Conservation (phyloP, 2,329 filamentous ascomycete genomes). For the Harringtonia lauricola region DNA sequence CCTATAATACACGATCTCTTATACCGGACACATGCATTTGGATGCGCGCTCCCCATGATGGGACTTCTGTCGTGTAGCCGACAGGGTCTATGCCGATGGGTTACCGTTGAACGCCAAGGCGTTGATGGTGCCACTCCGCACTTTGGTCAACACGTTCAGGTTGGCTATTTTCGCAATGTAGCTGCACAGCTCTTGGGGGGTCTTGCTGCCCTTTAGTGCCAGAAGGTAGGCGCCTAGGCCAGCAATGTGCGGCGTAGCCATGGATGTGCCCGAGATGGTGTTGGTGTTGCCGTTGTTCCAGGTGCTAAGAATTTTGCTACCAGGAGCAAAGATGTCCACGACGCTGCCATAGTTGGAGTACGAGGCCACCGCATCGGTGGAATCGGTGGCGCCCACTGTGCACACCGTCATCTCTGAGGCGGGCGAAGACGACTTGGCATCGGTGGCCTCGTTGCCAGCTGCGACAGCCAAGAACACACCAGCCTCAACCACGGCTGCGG, state of each 20-base stretch:
- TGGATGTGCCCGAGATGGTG: constrained; percentile 35
- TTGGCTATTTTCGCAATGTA: constrained; percentile 32
- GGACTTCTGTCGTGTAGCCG: no score
- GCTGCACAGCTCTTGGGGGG: constrained; percentile 33
- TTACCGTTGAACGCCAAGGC: constrained; percentile 45
- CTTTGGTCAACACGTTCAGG: constrained; percentile 26
- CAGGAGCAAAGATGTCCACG: constrained; percentile 42
- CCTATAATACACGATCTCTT: no score
- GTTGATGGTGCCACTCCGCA: constrained; percentile 36
- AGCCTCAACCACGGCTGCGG: constrained; percentile 29
- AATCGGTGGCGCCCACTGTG: constrained; percentile 38
- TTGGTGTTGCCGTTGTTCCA: constrained; percentile 32
- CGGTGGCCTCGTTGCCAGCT: constrained; percentile 37
- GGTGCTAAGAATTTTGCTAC: constrained; percentile 33
- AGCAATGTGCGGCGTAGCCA: constrained; percentile 23
- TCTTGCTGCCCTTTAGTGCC: constrained; percentile 27
- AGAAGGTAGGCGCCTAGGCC: constrained; percentile 29
- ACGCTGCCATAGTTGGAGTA: constrained; percentile 42
- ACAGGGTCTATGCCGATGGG: no score
- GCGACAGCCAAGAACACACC: constrained; percentile 45
- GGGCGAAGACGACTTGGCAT: constrained; percentile 34
- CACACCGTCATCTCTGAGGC: constrained; percentile 35
- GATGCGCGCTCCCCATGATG: no score
- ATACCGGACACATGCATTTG: no score
- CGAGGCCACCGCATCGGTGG: constrained; percentile 26